Conservation (phyloP, 345 rosid genomes). For the Orychophragmus violaceus region DNA sequence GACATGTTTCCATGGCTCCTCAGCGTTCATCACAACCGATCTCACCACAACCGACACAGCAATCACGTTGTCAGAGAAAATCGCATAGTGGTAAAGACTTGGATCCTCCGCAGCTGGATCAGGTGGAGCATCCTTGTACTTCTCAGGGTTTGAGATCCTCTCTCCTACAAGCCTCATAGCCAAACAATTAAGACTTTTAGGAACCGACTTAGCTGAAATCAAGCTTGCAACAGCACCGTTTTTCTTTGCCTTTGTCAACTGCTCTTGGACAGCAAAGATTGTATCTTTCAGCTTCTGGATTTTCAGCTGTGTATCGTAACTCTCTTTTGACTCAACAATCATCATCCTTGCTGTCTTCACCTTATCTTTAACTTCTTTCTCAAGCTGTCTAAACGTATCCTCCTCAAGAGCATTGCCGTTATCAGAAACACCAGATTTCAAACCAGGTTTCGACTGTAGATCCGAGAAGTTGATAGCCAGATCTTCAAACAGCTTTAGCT, state of each 20-base stretch:
- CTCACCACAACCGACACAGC: conserved; percentile 90
- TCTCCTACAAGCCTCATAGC: conserved; percentile 94
- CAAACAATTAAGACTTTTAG: conserved; percentile 90
- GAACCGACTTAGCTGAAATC: conserved; percentile 73
- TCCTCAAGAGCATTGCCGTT: conserved; percentile 50
- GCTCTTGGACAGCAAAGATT: conserved; percentile 74
- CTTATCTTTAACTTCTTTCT: conserved; percentile 88
- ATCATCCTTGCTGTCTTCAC: conserved; percentile 64
- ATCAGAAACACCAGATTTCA: conserved; percentile 44
- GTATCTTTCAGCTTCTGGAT: conserved; percentile 92
- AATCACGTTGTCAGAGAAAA: conserved; percentile 82
- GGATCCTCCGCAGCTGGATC: conserved; percentile 65
- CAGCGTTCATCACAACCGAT: conserved; percentile 72
- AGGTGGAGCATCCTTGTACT: conserved; percentile 53
- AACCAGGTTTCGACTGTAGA: conserved; percentile 44
- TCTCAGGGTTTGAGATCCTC: conserved; percentile 69
- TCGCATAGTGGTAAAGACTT: conserved; percentile 65
- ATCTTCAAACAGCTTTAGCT: conserved; percentile 69
- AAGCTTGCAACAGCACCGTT: conserved; percentile 79
- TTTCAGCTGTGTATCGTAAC: conserved; percentile 83
- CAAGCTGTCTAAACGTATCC: conserved; percentile 65
- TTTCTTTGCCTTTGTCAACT: conserved; percentile 74
- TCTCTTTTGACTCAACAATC: conserved; percentile 76
- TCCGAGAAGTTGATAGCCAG: conserved; percentile 62
- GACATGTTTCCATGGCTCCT: conserved; percentile 22